Evolutionary conservation across 108 stramenopile species (phyloP).

Genomic region (Licmophora abbreviata): DNA sequence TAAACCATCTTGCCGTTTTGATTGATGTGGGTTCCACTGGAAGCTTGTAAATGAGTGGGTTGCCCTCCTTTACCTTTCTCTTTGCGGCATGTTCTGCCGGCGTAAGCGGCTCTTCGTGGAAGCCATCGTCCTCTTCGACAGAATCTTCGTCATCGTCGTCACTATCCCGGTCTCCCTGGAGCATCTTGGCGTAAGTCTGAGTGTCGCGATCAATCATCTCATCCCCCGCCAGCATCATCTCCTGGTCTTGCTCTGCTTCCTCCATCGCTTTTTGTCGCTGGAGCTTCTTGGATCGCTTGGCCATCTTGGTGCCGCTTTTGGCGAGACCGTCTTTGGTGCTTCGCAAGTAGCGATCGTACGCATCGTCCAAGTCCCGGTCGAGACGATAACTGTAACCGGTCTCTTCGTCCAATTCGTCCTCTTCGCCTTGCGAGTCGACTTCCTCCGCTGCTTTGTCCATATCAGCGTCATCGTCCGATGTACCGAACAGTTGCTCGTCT

Average conservation of each 20-base stretch:
- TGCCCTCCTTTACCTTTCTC: slow-evolving; percentile 24
- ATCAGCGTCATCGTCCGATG: slow-evolving; percentile 34
- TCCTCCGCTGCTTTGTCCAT: slow-evolving; percentile 22
- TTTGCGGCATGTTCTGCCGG: slow-evolving; percentile 38
- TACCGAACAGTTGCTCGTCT: slow-evolving; percentile 54
- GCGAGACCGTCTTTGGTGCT: slow-evolving; percentile 66
- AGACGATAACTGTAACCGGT: slow-evolving; percentile 46
- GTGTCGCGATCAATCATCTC: slow-evolving; percentile 52
- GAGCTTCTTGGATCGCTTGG: slow-evolving; percentile 76
- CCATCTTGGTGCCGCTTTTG: slow-evolving; percentile 73
- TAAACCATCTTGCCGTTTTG: slow-evolving; percentile 90
- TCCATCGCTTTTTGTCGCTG: slow-evolving; percentile 68
- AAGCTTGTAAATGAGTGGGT: slow-evolving; percentile 77
- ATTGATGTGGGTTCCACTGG: slow-evolving; percentile 55
- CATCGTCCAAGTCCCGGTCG: slow-evolving; percentile 80
- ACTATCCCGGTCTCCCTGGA: slow-evolving; percentile 54
- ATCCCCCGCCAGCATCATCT: slow-evolving; percentile 53
- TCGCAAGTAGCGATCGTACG: slow-evolving; percentile 74
- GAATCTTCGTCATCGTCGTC: slow-evolving; percentile 39
- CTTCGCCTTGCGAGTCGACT: slow-evolving; percentile 22
- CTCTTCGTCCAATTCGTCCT: slow-evolving; percentile 39
- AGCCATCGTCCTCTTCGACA: slow-evolving; percentile 53
- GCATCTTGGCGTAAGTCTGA: slow-evolving; percentile 64
- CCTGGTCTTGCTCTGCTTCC: slow-evolving; percentile 79
- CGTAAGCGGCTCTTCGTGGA: slow-evolving; percentile 42